Evolutionary conservation across 2,329 filamentous ascomycete genomes (phyloP).

Genomic region (Pestalotiopsis fici): DNA sequence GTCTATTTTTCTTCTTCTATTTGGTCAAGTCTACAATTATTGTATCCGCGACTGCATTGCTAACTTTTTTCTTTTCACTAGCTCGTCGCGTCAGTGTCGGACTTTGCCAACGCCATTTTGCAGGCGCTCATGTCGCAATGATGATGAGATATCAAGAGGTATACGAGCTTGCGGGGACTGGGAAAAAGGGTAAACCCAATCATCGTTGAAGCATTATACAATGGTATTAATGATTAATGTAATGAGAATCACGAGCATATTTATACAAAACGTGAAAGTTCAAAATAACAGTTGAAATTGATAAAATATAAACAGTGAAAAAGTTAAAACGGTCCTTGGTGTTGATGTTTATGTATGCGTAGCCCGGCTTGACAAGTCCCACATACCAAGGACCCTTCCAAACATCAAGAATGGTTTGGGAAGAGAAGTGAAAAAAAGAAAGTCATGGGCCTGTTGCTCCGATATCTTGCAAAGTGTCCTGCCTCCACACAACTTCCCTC

Average conservation of each 20-base stretch:
- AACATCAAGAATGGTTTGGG: not conserved
- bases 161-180: constrained; percentile 12
- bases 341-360: not conserved
- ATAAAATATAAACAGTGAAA: not conserved
- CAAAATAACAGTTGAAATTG: not conserved
- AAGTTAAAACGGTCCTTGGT: not conserved
- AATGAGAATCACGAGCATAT: constrained; percentile 14
- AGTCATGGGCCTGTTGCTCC: not conserved
- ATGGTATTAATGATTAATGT: constrained; percentile 23
- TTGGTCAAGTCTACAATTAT: no score
- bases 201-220: constrained; percentile 17
- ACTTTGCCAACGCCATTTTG: constrained; percentile 28
- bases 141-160: constrained; percentile 5
- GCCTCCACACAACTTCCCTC: not conserved
- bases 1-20: constrained; percentile 12
- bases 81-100: constrained; percentile 28
- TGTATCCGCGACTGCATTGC: no score
- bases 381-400: not conserved
- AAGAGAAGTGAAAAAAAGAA: not conserved
- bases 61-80: constrained; percentile 2
- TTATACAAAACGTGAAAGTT: constrained; percentile 12
- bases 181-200: constrained; percentile 11
- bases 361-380: not conserved
- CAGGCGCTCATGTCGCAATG: constrained; percentile 19
- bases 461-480: not conserved